phyloP scores from a whole-genome alignment of 2,329 filamentous ascomycete species.

The Leptographium flavum region DNA sequence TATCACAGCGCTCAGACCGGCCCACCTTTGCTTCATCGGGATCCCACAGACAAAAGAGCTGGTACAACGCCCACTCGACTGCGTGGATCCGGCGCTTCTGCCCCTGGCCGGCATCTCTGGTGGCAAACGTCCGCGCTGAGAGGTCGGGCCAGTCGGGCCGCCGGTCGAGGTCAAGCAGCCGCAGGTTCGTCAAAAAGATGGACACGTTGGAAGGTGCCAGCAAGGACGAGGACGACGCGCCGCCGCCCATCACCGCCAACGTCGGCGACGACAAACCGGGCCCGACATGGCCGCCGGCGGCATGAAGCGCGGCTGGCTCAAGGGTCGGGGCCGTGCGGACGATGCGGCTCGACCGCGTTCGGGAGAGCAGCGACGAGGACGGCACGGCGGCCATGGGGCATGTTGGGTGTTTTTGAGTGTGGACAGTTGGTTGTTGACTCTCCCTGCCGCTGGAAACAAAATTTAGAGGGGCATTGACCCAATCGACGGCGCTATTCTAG shows the following conservation, averaged over 20 bases:
- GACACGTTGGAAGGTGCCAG: slow-evolving; percentile 34
- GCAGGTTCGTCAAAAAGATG: slow-evolving; percentile 71
- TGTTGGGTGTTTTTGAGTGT: background rate
- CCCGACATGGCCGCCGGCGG: background rate
- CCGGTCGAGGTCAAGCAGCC: slow-evolving; percentile 65
- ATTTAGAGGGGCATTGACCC: too few species aligned
- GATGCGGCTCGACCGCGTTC: slow-evolving; percentile 14
- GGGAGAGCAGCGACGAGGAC: slow-evolving; percentile 11
- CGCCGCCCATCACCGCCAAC: too few species aligned
- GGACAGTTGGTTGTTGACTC: background rate
- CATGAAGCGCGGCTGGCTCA: background rate
- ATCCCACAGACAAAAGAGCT: slow-evolving; percentile 76
- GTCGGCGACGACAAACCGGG: background rate
- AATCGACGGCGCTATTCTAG: too few species aligned
- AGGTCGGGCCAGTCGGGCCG: slow-evolving; percentile 70
- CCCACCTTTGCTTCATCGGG: slow-evolving; percentile 60
- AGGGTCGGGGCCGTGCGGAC: slow-evolving; percentile 6
- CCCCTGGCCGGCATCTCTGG: slow-evolving; percentile 50
- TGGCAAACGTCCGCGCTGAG: slow-evolving; percentile 52
- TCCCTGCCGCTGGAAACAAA: too few species aligned
- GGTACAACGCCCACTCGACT: slow-evolving; percentile 84
- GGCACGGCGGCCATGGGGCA: slow-evolving; percentile 6
- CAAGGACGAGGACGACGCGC: too few species aligned
- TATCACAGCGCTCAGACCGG: too few species aligned
- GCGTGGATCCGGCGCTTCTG: slow-evolving; percentile 72